A percentile compares a stretch with the other conserved stretches of the same genome.
Evolutionary conservation across 805 yeast species (phyloP).

Genomic region (Barnettozyma californica): DNA sequence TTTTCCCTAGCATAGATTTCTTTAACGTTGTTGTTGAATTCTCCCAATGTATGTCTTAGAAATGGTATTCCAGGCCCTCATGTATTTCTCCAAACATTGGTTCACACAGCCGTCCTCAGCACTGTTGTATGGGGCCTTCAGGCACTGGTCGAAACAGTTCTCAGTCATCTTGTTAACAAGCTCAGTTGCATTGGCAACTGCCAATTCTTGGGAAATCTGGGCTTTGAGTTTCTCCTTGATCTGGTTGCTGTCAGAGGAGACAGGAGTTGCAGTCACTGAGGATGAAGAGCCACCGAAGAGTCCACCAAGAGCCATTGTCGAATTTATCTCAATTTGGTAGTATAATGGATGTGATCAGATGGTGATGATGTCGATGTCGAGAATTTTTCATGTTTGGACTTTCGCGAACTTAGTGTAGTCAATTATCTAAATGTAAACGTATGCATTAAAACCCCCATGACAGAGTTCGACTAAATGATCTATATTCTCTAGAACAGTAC

Average conservation of each 20-base stretch:
- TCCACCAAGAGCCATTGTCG: constrained; percentile 22
- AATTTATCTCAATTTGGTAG: not conserved
- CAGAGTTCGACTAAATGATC: not conserved
- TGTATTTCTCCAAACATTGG: constrained; percentile 79
- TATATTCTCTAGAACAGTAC: not conserved
- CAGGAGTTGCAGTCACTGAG: constrained; percentile 22
- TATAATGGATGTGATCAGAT: not conserved
- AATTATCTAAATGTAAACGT: too few relatives aligned
- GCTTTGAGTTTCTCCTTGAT: constrained; percentile 59
- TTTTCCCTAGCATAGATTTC: constrained; percentile 5
- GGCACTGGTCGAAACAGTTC: constrained; percentile 81
- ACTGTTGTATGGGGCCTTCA: constrained; percentile 51
- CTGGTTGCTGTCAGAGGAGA: constrained; percentile 27
- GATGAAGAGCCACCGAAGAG: constrained; percentile 27
- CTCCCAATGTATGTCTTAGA: constrained; percentile 73
- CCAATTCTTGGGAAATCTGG: constrained; percentile 76
- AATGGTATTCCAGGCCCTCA: constrained; percentile 86
- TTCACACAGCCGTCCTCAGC: constrained; percentile 64
- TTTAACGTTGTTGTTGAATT: constrained; percentile 46
- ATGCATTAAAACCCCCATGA: not conserved
- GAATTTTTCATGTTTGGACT: not conserved
- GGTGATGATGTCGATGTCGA: not conserved
- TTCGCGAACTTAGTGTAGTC: not conserved
- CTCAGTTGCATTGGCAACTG: constrained; percentile 87
- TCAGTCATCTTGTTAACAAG: constrained; percentile 79